phyloP scores from a whole-genome alignment of 106 monocot genomes.

The Agapanthus africanus region DNA sequence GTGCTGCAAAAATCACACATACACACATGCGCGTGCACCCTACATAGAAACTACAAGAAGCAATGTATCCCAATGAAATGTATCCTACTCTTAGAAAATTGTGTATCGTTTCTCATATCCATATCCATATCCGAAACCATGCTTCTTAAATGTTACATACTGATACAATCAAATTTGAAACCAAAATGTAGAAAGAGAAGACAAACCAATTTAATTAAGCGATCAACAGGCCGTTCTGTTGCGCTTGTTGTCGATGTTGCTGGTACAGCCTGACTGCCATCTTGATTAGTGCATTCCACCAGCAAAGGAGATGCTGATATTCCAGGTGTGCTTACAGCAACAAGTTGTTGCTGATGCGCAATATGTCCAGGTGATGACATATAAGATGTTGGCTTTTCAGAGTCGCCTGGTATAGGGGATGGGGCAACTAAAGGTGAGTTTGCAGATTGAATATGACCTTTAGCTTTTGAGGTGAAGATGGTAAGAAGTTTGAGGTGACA shows the following conservation, averaged over 20 bases:
- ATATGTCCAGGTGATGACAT: constrained; percentile 32
- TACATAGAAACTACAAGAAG: no score
- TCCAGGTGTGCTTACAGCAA: constrained; percentile 62
- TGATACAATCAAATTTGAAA: not conserved
- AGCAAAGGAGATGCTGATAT: constrained; percentile 91
- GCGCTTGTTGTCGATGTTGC: constrained; percentile 27
- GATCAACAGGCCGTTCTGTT: constrained; percentile 59
- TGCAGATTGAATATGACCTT: constrained; percentile 49
- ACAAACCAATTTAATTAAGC: constrained; percentile 71
- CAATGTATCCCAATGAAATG: no score
- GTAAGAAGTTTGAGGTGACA: constrained; percentile 84
- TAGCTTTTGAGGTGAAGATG: constrained; percentile 85
- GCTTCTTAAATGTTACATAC: no score
- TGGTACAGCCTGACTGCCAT: constrained; percentile 37
- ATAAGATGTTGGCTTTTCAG: constrained; percentile 48
- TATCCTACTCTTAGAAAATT: no score
- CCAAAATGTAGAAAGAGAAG: not conserved
- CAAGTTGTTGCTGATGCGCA: constrained; percentile 24
- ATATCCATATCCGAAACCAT: no score
- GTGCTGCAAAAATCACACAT: no score
- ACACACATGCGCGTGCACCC: no score
- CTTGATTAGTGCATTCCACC: constrained; percentile 56
- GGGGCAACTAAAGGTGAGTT: constrained; percentile 65
- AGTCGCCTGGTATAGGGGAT: constrained; percentile 62
- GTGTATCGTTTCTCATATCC: no score